These are phyloP conservation scores for Favolaschia claudopus DNA, from an alignment of 768 basidiomycete species.

Conservation along the genomic window DNA sequence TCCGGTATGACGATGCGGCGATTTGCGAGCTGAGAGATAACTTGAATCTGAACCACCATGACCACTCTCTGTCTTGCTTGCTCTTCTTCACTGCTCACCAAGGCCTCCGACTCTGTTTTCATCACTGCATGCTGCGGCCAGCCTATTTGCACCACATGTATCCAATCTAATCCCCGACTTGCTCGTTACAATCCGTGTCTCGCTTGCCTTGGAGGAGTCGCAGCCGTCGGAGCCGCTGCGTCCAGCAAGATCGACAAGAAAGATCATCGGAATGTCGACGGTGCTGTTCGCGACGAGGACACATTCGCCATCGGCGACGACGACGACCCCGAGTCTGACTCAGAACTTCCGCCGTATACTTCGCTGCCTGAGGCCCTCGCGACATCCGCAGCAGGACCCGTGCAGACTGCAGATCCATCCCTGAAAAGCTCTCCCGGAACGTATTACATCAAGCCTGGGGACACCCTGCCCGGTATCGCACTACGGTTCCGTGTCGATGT, in stretches of 20 bases:
- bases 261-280: conserved; percentile 50
- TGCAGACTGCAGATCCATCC: conserved; percentile 3
- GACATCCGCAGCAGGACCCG: not conserved
- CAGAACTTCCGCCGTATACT: not conserved
- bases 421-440: no score
- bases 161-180: conserved; percentile 66
- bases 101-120: conserved; percentile 40
- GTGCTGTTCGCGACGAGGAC: conserved; percentile 66
- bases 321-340: conserved; percentile 50
- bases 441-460: conserved; percentile 63
- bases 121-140: conserved; percentile 69
- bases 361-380: conserved; percentile 15
- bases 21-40: not conserved
- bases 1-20: not conserved
- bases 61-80: conserved; percentile 66
- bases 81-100: conserved; percentile 63
- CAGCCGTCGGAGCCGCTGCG: conserved; percentile 36
- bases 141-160: conserved; percentile 70
- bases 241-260: not conserved
- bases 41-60: not conserved
- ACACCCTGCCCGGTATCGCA: conserved; percentile 72
- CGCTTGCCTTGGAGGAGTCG: conserved; percentile 67
- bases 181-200: conserved; percentile 77
- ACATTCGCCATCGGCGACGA: conserved; percentile 73
- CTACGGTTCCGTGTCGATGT: conserved; percentile 70